Evolutionary conservation across 208 protist species (phyloP).

Genomic region (Wallacemonas rigidus): DNA sequence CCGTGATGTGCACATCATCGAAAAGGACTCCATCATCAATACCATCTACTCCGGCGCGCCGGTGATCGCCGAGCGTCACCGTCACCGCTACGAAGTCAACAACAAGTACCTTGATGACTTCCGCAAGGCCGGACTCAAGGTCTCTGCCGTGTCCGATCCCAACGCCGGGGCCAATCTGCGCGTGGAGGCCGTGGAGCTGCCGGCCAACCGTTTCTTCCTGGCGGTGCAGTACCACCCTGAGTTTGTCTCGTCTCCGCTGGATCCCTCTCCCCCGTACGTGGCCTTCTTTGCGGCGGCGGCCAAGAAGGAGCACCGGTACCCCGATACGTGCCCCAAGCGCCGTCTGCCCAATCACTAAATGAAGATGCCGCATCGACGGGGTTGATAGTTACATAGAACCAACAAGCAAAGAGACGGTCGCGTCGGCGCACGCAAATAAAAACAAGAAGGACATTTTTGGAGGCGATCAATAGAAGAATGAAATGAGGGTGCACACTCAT

Average conservation of each 20-base stretch:
- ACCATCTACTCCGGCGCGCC: constrained; percentile 87
- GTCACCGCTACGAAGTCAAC: constrained; percentile 99
- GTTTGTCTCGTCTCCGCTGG: constrained; percentile 95
- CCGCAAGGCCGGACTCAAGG: constrained; percentile 87
- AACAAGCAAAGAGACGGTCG: too few relatives aligned
- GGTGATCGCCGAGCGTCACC: constrained; percentile 95
- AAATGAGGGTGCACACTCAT: not conserved
- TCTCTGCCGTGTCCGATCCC: constrained; percentile 89
- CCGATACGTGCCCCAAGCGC: constrained; percentile 38
- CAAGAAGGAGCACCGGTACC: constrained; percentile 66
- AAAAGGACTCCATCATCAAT: constrained; percentile 60
- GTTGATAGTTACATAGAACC: too few relatives aligned
- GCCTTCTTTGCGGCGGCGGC: constrained; percentile 94
- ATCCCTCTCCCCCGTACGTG: constrained; percentile 96
- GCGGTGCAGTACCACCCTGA: constrained; percentile 99
- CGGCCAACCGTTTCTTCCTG: constrained; percentile 90
- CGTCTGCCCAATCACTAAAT: constrained; percentile 31
- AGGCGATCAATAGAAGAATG: not conserved
- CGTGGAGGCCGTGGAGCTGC: constrained; percentile 90
- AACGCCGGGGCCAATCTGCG: constrained; percentile 87
- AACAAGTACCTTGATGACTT: constrained; percentile 90
- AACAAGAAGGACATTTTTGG: not conserved
- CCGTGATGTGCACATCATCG: constrained; percentile 79
- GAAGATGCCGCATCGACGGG: too few relatives aligned
- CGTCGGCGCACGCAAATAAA: not conserved